A percentile compares a stretch with the other conserved stretches of the same genome.
phyloP scores from a whole-genome alignment of 2,329 filamentous ascomycete species.

The Tolypocladium ovalisporum region DNA sequence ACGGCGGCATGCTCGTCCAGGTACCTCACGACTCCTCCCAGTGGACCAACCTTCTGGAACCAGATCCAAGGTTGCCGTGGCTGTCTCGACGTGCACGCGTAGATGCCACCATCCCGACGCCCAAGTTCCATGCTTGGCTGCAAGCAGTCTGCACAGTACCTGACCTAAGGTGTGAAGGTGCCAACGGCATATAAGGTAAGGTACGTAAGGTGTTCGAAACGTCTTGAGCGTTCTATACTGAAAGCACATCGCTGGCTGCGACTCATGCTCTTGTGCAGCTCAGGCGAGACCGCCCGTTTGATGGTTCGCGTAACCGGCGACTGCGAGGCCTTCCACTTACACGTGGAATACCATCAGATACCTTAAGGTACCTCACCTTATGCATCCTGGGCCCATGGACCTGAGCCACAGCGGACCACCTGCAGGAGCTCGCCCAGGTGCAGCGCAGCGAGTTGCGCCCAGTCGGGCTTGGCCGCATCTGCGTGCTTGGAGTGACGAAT shows the following conservation, averaged over 20 bases:
- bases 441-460: neutral
- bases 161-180: no score
- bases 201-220: no score
- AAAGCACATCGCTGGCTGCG: neutral
- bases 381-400: neutral
- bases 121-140: no score
- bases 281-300: fast-evolving
- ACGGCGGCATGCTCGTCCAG: neutral
- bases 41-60: neutral
- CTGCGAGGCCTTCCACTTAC: neutral
- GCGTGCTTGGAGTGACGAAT: neutral
- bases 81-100: no score
- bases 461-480: neutral
- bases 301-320: neutral
- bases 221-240: neutral
- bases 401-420: neutral
- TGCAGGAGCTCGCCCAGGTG: neutral
- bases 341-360: neutral
- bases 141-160: neutral
- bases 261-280: neutral
- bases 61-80: neutral
- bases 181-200: no score
- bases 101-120: no score
- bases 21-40: neutral
- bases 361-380: no score